Evolutionary conservation across 371 early-diverging fungal species (phyloP).

Genomic region (Neoconidiobolus thromboides): DNA sequence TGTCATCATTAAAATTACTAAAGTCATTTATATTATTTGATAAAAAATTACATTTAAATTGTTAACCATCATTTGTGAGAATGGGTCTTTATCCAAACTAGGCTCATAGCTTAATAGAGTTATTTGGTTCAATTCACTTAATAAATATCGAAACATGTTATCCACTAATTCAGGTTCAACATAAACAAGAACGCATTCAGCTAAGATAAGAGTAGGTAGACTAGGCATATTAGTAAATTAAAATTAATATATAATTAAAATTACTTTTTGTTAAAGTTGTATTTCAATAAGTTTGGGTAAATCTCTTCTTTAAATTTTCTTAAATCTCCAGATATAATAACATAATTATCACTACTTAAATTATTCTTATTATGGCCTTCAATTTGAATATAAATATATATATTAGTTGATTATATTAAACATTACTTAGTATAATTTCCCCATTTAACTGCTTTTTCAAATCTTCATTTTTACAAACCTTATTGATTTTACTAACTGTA

Average conservation of each 20-base stretch:
- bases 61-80: neutral
- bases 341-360: neutral
- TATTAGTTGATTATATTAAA: no score
- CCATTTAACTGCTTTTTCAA: no score
- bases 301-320: neutral
- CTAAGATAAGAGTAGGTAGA: neutral
- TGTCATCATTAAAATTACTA: neutral
- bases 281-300: neutral
- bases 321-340: neutral
- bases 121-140: neutral
- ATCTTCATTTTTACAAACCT: no score
- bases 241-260: neutral
- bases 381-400: no score
- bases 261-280: neutral
- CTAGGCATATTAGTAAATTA: neutral
- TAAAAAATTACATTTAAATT: neutral
- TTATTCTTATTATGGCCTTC: neutral
- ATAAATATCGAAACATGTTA: neutral
- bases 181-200: neutral
- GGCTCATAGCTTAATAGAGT: neutral
- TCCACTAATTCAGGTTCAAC: neutral
- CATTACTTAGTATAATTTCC: no score
- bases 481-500: neutral
- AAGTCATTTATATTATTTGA: neutral
- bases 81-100: neutral